Evolutionary conservation across 2,329 filamentous ascomycete species (phyloP).

Genomic region (Arthrinium puccinioides): DNA sequence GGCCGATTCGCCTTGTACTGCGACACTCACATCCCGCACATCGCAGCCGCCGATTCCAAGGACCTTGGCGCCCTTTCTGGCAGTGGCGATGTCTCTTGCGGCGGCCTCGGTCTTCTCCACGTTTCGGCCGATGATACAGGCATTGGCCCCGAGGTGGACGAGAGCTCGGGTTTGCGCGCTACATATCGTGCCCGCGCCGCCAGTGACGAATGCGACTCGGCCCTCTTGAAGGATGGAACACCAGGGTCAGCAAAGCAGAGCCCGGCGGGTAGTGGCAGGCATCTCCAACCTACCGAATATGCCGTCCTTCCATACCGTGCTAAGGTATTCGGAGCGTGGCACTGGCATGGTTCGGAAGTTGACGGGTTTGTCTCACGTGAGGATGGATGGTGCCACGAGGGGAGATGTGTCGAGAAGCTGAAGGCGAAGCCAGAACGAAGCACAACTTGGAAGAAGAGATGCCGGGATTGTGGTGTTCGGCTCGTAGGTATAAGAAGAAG

Average conservation of each 20-base stretch:
- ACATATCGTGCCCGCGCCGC: constrained; percentile 89
- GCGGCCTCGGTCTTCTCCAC: constrained; percentile 76
- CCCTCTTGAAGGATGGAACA: constrained; percentile 46
- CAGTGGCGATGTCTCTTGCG: constrained; percentile 76
- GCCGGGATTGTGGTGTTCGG: no score
- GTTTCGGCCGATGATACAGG: constrained; percentile 89
- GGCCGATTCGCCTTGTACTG: not conserved
- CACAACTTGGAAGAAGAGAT: no score
- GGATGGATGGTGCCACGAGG: no score
- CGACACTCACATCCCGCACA: constrained; percentile 57
- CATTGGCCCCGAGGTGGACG: constrained; percentile 84
- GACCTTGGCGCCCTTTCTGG: constrained; percentile 72
- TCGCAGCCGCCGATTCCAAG: constrained; percentile 76
- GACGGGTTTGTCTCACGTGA: no score
- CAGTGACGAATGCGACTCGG: constrained; percentile 92
- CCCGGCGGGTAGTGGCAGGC: no score
- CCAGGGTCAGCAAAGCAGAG: constrained; percentile 8
- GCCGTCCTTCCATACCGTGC: constrained; percentile 76
- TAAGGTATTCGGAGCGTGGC: constrained; percentile 68
- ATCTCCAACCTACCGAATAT: constrained; percentile 65
- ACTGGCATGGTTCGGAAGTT: constrained; percentile 51
- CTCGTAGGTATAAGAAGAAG: no score
- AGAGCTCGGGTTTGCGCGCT: constrained; percentile 88
- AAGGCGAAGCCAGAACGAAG: no score
- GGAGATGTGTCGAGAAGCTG: no score